Percentiles rank a stretch among this genome's conserved stretches.
Evolutionary conservation across 495 filamentous ascomycete genomes (phyloP).

Genomic region (Talaromyces borbonicus): DNA sequence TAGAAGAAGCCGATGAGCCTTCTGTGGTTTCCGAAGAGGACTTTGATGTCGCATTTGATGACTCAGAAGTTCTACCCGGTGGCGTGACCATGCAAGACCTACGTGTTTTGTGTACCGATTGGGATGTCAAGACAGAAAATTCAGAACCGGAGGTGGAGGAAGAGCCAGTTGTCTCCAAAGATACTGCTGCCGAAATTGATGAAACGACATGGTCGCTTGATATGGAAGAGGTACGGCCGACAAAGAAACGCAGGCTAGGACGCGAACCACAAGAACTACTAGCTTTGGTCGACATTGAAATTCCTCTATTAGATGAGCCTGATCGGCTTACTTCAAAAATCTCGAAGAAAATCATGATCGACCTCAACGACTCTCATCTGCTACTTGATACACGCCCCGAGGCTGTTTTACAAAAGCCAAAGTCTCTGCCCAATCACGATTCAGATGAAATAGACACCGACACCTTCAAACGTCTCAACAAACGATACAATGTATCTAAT

Average conservation of each 20-base stretch:
- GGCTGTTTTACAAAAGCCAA: slow-evolving; percentile 32
- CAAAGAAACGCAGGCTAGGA: slow-evolving; percentile 42
- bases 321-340: slow-evolving; percentile 53
- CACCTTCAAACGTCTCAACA: slow-evolving; percentile 41
- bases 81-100: slow-evolving; percentile 67
- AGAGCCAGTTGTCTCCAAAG: slow-evolving; percentile 12
- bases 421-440: slow-evolving; percentile 21
- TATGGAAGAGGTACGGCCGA: slow-evolving; percentile 31
- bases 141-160: slow-evolving; percentile 21
- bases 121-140: slow-evolving; percentile 51
- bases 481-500: slow-evolving; percentile 90
- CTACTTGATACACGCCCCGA: slow-evolving; percentile 59
- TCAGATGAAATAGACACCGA: slow-evolving; percentile 32
- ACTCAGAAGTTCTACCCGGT: slow-evolving; percentile 37
- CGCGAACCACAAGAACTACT: slow-evolving; percentile 30
- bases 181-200: slow-evolving; percentile 30
- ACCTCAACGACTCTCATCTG: slow-evolving; percentile 82
- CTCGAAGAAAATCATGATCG: slow-evolving; percentile 68
- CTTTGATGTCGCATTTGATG: slow-evolving; percentile 49
- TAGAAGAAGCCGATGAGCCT: slow-evolving; percentile 43
- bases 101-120: slow-evolving; percentile 71
- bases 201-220: slow-evolving; percentile 43
- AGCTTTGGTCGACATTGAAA: slow-evolving; percentile 33
- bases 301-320: slow-evolving; percentile 51
- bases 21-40: slow-evolving; percentile 50